phyloP scores from a whole-genome alignment of 257 asterid genomes.

The Plantago elongata region DNA sequence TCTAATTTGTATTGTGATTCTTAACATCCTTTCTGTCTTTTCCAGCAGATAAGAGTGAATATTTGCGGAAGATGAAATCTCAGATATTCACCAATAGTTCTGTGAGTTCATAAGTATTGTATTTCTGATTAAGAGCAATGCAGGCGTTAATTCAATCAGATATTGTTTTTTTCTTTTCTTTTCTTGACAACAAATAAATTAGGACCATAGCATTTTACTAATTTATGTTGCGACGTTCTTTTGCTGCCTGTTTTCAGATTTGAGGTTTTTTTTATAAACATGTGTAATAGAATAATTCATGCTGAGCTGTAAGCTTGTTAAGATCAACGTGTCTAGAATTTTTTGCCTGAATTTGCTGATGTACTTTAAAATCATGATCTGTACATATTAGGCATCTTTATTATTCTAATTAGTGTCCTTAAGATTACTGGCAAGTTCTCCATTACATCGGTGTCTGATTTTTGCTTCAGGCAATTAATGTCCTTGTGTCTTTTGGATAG shows the following conservation, averaged over 20 bases:
- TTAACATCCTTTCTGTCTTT: neutral
- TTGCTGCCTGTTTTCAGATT: neutral
- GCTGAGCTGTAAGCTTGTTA: neutral
- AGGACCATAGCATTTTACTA: neutral
- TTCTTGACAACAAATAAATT: no score
- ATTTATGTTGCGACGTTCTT: neutral
- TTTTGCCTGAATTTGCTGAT: neutral
- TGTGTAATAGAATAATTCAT: no score
- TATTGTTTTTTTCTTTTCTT: no score
- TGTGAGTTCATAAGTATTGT: constrained; percentile 46
- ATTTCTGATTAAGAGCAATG: neutral
- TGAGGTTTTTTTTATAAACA: no score
- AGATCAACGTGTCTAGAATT: neutral
- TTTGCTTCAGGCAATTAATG: neutral
- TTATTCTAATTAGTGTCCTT: no score
- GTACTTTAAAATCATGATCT: no score
- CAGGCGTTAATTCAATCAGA: no score
- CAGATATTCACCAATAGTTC: constrained; percentile 93
- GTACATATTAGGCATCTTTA: no score
- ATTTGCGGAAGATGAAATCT: constrained; percentile 74
- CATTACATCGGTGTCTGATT: neutral
- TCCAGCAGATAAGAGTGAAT: constrained; percentile 52
- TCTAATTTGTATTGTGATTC: constrained; percentile 1
- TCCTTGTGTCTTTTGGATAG: neutral
- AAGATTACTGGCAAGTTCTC: no score